phyloP scores from a whole-genome alignment of 78 protist species.

The Dictyostelium brefeldianum region DNA sequence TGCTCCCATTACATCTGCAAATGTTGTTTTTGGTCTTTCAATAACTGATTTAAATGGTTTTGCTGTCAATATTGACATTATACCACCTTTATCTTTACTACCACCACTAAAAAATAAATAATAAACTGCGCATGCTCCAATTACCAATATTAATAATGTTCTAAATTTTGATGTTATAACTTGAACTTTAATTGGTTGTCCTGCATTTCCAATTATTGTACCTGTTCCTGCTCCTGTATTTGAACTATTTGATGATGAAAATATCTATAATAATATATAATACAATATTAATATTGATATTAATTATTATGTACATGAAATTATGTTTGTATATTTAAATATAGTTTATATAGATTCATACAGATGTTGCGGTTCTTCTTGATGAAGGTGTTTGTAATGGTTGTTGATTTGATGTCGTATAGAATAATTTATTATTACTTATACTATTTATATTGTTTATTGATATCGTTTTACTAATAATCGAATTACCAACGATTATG shows the following conservation, averaged over 20 bases:
- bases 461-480: background rate
- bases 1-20: slow-evolving; percentile 83
- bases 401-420: background rate
- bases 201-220: background rate
- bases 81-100: slow-evolving; percentile 37
- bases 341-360: background rate
- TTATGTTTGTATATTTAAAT: too few relatives aligned
- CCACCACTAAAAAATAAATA: background rate
- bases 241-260: background rate
- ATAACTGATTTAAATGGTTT: background rate
- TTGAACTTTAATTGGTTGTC: slow-evolving; percentile 1
- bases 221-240: background rate
- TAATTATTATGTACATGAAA: background rate
- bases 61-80: slow-evolving; percentile 2
- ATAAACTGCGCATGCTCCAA: background rate
- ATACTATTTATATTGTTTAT: background rate
- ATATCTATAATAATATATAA: background rate
- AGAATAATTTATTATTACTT: background rate
- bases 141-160: background rate
- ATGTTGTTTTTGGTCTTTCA: slow-evolving; percentile 67
- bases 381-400: background rate
- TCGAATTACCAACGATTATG: background rate
- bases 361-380: background rate
- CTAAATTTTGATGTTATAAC: background rate
- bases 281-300: background rate